Conservation (phyloP, 768 basidiomycete genomes). For the Panaeolus cyanescens region DNA sequence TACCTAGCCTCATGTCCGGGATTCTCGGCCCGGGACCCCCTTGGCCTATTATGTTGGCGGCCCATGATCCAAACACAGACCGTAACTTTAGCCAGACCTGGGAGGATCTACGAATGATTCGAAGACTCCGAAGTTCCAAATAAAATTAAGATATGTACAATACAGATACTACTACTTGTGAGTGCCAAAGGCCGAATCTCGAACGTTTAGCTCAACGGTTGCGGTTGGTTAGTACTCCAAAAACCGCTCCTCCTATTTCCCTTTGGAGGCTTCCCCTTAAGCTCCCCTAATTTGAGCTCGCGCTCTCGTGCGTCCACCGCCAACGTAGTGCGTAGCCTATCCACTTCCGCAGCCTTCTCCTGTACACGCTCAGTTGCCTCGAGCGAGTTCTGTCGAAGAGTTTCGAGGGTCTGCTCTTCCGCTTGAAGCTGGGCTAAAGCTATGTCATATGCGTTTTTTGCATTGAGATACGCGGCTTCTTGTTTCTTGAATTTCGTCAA, state of each 20-base stretch:
- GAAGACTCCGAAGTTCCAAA: too few species aligned
- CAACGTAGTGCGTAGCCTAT: constrained; percentile 62
- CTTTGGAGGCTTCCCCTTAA: constrained; percentile 30
- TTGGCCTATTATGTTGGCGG: too few species aligned
- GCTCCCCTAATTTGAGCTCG: constrained; percentile 46
- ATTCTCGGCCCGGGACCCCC: too few species aligned
- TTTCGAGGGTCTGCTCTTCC: constrained; percentile 50
- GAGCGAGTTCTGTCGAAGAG: constrained; percentile 51
- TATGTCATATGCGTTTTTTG: constrained; percentile 60
- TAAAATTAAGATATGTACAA: too few species aligned
- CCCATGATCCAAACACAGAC: too few species aligned
- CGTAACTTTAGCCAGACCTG: too few species aligned
- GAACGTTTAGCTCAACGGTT: too few species aligned
- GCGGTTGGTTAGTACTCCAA: not conserved
- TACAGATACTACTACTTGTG: too few species aligned
- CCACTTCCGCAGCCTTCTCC: constrained; percentile 75
- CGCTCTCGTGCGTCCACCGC: constrained; percentile 74
- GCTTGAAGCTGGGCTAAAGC: constrained; percentile 48
- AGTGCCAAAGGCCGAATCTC: too few species aligned
- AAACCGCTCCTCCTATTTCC: not conserved
- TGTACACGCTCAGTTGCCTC: constrained; percentile 64
- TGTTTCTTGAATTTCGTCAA: constrained; percentile 61
- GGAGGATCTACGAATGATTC: too few species aligned
- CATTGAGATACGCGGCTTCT: constrained; percentile 60
- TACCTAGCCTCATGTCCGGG: too few species aligned